phyloP scores from a whole-genome alignment of 768 basidiomycete genomes.

The Phylloporus arenicola region DNA sequence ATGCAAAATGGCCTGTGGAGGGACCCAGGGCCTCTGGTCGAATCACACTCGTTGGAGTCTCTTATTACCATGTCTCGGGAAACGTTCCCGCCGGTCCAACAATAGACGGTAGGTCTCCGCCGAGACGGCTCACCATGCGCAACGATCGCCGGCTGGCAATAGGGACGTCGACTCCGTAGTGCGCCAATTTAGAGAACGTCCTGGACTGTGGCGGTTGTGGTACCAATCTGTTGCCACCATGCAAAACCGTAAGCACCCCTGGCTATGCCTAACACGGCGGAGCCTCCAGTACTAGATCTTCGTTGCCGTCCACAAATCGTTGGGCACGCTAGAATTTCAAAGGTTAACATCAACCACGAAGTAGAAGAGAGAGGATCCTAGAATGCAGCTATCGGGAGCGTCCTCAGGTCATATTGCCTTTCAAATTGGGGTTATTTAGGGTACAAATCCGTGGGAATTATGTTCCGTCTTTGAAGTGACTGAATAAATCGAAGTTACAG shows the following conservation, averaged over 20 bases:
- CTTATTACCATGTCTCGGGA: no score
- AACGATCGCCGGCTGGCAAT: no score
- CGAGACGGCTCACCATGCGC: no score
- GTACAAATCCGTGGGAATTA: conserved; percentile 19
- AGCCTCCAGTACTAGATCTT: conserved; percentile 6
- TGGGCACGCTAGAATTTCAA: neutral
- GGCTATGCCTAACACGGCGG: conserved; percentile 1
- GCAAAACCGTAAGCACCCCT: conserved; percentile 9
- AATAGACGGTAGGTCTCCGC: no score
- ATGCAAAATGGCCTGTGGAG: no score
- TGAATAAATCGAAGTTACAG: neutral
- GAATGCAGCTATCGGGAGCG: neutral
- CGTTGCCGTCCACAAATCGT: neutral
- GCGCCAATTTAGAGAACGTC: neutral
- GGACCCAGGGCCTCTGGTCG: no score
- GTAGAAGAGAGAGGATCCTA: conserved; percentile 2
- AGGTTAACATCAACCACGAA: neutral
- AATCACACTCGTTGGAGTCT: no score
- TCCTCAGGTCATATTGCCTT: no score
- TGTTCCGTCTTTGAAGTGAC: conserved; percentile 10
- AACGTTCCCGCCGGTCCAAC: no score
- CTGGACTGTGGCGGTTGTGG: conserved; percentile 10
- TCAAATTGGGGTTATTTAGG: no score
- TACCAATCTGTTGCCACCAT: conserved; percentile 39
- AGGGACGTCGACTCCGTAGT: conserved; percentile 1